Evolutionary conservation across 352 stramenopile genomes (phyloP).

Genomic region (Elongisporangium undulatum): DNA sequence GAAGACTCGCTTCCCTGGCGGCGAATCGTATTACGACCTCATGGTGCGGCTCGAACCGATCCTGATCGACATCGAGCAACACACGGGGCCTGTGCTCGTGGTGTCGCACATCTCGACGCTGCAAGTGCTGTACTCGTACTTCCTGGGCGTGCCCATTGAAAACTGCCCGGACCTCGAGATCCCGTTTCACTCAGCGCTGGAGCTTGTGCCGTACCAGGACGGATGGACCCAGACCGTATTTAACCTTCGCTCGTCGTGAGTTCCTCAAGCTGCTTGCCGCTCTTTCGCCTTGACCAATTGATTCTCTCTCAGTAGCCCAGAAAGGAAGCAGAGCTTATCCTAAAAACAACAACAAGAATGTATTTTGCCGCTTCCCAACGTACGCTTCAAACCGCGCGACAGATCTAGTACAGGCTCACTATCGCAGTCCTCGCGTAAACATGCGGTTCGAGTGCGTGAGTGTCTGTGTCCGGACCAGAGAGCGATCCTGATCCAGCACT

Average conservation of each 20-base stretch:
- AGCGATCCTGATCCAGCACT: constrained; percentile 39
- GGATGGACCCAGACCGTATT: constrained; percentile 84
- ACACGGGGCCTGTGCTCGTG: constrained; percentile 81
- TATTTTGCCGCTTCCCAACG: constrained; percentile 9
- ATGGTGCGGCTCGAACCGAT: constrained; percentile 90
- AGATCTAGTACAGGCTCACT: constrained; percentile 1
- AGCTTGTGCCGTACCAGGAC: constrained; percentile 76
- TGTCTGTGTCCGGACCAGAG: constrained; percentile 27
- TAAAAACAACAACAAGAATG: neutral
- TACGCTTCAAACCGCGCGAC: constrained; percentile 11
- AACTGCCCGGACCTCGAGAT: constrained; percentile 75
- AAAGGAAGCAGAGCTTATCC: constrained; percentile 1
- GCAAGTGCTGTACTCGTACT: constrained; percentile 87
- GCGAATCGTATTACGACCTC: constrained; percentile 93
- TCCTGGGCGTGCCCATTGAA: constrained; percentile 75
- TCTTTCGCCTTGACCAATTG: neutral
- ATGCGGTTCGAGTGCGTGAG: constrained; percentile 52
- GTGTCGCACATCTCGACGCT: constrained; percentile 85
- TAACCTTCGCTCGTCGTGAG: constrained; percentile 53
- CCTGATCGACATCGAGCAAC: constrained; percentile 91
- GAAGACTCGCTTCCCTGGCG: constrained; percentile 82
- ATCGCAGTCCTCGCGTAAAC: constrained; percentile 21
- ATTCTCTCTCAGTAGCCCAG: neutral
- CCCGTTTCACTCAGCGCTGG: constrained; percentile 80
- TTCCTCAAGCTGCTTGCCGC: neutral